A percentile compares a stretch with the other conserved stretches of the same genome.
These are phyloP conservation scores for Colletotrichum chrysophilum DNA, from an alignment of 2,329 filamentous ascomycete genomes.

Conservation along the genomic window DNA sequence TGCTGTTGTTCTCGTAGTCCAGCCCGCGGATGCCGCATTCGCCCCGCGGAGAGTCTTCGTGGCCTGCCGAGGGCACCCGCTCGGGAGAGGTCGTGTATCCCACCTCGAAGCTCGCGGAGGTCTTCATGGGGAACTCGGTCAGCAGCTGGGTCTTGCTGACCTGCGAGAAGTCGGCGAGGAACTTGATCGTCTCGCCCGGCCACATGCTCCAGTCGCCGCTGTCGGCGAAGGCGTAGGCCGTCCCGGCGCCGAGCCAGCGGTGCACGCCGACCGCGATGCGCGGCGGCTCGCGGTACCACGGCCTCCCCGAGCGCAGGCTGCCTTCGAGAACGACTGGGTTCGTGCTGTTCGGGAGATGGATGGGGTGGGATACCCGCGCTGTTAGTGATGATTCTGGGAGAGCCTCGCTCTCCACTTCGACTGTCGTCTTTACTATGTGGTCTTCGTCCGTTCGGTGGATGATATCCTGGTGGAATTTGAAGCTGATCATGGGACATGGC, in stretches of 20 bases:
- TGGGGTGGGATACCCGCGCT: slow-evolving; percentile 37
- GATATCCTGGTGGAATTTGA: slow-evolving; percentile 46
- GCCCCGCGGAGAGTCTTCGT: slow-evolving; percentile 34
- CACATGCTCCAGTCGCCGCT: slow-evolving; percentile 43
- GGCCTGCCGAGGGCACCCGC: slow-evolving; percentile 33
- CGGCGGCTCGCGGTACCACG: slow-evolving; percentile 26
- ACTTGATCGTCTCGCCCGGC: slow-evolving; percentile 33
- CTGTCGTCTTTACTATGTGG: slow-evolving; percentile 24
- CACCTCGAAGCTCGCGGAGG: slow-evolving; percentile 44
- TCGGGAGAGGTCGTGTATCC: slow-evolving; percentile 41
- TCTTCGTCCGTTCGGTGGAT: slow-evolving; percentile 17
- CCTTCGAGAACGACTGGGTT: slow-evolving; percentile 42
- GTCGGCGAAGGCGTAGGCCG: slow-evolving; percentile 43
- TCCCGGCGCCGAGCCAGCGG: slow-evolving; percentile 36
- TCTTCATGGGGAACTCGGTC: slow-evolving; percentile 30
- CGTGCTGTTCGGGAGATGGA: slow-evolving; percentile 30
- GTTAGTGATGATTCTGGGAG: slow-evolving; percentile 43
- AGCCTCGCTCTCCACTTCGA: slow-evolving; percentile 42
- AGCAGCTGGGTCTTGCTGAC: slow-evolving; percentile 33
- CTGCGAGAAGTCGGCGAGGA: slow-evolving; percentile 36
- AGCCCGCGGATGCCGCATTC: slow-evolving; percentile 42
- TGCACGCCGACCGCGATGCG: slow-evolving; percentile 37
- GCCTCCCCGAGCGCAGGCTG: slow-evolving; percentile 30
- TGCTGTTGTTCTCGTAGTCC: slow-evolving; percentile 35
- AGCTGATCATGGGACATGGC: slow-evolving; percentile 40